These are phyloP conservation scores for Albugo candida DNA, from an alignment of 352 stramenopile species.

Conservation along the genomic window DNA sequence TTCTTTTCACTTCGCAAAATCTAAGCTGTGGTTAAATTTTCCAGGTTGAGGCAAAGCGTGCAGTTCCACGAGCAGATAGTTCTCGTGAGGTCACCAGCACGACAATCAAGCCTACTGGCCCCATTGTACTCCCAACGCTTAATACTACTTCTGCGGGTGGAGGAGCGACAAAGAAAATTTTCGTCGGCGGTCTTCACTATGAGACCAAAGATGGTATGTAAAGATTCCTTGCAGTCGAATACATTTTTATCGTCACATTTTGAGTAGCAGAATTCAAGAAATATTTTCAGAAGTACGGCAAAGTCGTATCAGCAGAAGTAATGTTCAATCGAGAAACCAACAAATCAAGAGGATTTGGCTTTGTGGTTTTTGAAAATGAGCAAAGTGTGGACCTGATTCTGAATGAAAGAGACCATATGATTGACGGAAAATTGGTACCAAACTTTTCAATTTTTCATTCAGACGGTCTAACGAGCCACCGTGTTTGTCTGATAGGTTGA, in stretches of 20 bases:
- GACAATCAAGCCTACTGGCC: slow-evolving; percentile 8
- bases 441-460: neutral
- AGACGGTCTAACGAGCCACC: neutral
- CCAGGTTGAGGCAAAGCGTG: slow-evolving; percentile 83
- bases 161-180: slow-evolving; percentile 83
- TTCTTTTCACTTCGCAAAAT: slow-evolving; percentile 1
- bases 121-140: neutral
- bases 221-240: neutral
- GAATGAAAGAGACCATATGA: slow-evolving; percentile 75
- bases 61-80: slow-evolving; percentile 75
- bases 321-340: slow-evolving; percentile 92
- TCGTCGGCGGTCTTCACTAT: slow-evolving; percentile 84
- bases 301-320: slow-evolving; percentile 84
- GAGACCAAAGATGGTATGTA: slow-evolving; percentile 82
- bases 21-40: slow-evolving; percentile 2
- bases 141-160: slow-evolving; percentile 7
- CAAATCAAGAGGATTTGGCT: slow-evolving; percentile 86
- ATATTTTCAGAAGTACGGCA: slow-evolving; percentile 86
- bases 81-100: slow-evolving; percentile 33
- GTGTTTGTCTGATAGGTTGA: slow-evolving; percentile 23
- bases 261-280: slow-evolving; percentile 70
- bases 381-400: slow-evolving; percentile 72
- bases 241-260: neutral
- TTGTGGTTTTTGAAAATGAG: slow-evolving; percentile 86
- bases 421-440: slow-evolving; percentile 78